Percentiles rank a stretch among this genome's conserved stretches.
Evolutionary conservation across 352 stramenopile species (phyloP).

Genomic region (Globisporangium emineosum): DNA sequence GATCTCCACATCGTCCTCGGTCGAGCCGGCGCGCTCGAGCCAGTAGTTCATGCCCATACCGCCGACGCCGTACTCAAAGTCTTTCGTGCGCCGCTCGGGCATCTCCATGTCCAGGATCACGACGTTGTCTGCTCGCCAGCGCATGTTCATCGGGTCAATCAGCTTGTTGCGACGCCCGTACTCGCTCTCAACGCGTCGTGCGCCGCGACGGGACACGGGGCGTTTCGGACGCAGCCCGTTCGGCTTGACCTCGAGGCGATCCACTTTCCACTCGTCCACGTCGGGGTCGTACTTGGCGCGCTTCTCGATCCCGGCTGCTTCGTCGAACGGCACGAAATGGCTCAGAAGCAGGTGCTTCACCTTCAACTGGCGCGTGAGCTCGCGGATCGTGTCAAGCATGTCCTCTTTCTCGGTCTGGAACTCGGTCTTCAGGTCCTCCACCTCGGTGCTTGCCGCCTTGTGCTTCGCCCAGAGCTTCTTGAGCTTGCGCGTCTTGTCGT

Average conservation of each 20-base stretch:
- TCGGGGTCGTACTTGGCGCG: constrained; percentile 88
- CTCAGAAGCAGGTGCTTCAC: constrained; percentile 92
- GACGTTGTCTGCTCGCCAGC: constrained; percentile 90
- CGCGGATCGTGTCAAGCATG: constrained; percentile 93
- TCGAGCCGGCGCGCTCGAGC: constrained; percentile 46
- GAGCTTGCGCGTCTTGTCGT: constrained; percentile 94
- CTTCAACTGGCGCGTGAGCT: constrained; percentile 93
- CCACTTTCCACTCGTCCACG: constrained; percentile 88
- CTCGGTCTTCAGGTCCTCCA: constrained; percentile 91
- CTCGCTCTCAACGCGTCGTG: constrained; percentile 75
- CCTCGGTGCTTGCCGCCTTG: constrained; percentile 84
- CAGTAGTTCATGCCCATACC: constrained; percentile 57
- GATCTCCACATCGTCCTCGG: constrained; percentile 54
- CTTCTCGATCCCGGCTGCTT: constrained; percentile 71
- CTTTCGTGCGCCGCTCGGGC: constrained; percentile 72
- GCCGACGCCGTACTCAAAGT: constrained; percentile 62
- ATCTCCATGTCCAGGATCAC: constrained; percentile 89
- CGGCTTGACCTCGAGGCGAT: constrained; percentile 55
- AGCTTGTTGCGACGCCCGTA: constrained; percentile 83
- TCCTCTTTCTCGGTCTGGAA: constrained; percentile 94
- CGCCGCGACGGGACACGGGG: constrained; percentile 56
- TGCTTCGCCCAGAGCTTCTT: constrained; percentile 95
- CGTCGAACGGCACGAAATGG: constrained; percentile 84
- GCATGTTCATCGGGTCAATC: constrained; percentile 82
- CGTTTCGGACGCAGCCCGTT: constrained; percentile 55